phyloP scores from a whole-genome alignment of 192 early-diverging fungal species.

The Umbelopsis isabellina region DNA sequence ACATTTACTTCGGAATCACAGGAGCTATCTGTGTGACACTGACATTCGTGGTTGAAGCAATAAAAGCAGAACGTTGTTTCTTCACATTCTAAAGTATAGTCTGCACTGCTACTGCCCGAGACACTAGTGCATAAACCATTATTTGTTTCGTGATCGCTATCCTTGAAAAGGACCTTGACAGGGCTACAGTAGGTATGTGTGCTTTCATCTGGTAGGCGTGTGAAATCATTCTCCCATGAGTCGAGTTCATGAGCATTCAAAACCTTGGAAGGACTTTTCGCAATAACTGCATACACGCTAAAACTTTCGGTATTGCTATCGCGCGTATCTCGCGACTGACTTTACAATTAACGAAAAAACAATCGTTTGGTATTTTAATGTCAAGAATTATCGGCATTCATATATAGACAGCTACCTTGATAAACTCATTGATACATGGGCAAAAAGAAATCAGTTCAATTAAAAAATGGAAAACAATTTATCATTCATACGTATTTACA shows the following conservation, averaged over 20 bases:
- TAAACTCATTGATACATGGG: no score
- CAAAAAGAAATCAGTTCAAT: no score
- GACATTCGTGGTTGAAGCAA: background rate
- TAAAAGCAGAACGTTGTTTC: background rate
- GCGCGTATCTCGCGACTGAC: background rate
- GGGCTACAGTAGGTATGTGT: no score
- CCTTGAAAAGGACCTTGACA: no score
- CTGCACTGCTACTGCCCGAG: no score
- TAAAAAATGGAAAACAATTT: background rate
- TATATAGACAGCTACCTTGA: no score
- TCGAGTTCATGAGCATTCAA: background rate
- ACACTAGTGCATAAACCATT: no score
- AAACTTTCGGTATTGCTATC: background rate
- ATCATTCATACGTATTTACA: conserved; percentile 11
- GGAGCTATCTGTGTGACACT: background rate
- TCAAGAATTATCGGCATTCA: no score
- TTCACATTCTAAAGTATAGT: background rate
- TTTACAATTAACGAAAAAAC: background rate
- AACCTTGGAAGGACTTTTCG: conserved; percentile 10
- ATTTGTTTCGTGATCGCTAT: no score
- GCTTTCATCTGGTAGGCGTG: background rate
- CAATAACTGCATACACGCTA: background rate
- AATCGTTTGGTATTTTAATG: background rate
- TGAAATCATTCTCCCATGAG: conserved; percentile 13
- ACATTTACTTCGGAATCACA: background rate